Percentiles rank a stretch among this genome's conserved stretches.
These are phyloP conservation scores for Helotiales sp. DNA, from an alignment of 2,329 filamentous ascomycete genomes.

Conservation along the genomic window DNA sequence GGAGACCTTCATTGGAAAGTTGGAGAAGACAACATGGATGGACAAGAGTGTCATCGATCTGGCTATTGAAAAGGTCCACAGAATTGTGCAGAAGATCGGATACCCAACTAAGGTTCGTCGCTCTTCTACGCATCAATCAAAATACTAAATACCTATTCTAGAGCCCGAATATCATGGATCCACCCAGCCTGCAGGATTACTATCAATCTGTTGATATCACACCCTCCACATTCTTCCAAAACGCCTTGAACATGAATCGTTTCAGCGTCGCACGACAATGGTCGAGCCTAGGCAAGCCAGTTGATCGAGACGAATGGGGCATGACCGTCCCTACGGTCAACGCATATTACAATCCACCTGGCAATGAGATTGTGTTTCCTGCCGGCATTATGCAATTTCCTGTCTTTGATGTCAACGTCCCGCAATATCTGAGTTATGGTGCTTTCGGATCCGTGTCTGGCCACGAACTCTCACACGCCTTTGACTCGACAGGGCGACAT, in stretches of 20 bases:
- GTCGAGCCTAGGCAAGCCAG: constrained; percentile 59
- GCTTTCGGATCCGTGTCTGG: constrained; percentile 67
- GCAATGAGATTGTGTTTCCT: constrained; percentile 68
- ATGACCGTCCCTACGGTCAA: constrained; percentile 64
- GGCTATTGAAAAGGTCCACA: constrained; percentile 64
- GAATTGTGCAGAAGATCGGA: constrained; percentile 68
- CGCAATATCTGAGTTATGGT: constrained; percentile 67
- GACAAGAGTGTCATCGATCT: constrained; percentile 57
- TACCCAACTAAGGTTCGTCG: constrained; percentile 54
- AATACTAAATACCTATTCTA: constrained; percentile 21
- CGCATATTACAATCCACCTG: constrained; percentile 63
- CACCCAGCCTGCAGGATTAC: constrained; percentile 54
- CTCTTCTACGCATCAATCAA: not conserved
- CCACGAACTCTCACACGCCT: constrained; percentile 70
- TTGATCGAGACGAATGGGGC: constrained; percentile 59
- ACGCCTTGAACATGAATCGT: constrained; percentile 51
- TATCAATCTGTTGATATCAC: constrained; percentile 55
- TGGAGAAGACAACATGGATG: constrained; percentile 64
- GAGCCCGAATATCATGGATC: constrained; percentile 61
- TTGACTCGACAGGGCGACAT: constrained; percentile 65
- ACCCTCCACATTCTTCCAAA: constrained; percentile 55
- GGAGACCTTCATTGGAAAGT: constrained; percentile 60
- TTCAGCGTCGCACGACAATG: constrained; percentile 52
- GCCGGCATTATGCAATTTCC: constrained; percentile 71
- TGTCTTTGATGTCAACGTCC: constrained; percentile 61